These are phyloP conservation scores for Daldinia sp. DNA, from an alignment of 2,329 filamentous ascomycete genomes.

Conservation along the genomic window DNA sequence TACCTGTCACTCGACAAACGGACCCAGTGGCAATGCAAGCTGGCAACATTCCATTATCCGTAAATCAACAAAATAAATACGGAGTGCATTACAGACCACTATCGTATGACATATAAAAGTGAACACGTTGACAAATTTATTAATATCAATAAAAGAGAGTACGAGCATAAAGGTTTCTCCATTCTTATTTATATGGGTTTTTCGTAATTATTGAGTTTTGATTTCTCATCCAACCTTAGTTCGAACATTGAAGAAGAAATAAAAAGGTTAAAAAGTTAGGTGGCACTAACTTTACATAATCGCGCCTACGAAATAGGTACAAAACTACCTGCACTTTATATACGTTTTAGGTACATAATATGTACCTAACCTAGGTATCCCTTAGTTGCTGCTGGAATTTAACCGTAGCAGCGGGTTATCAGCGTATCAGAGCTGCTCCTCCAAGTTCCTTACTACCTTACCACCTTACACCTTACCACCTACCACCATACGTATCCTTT, in stretches of 20 bases:
- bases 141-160: slow-evolving; percentile 14
- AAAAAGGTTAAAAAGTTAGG: slow-evolving; percentile 1
- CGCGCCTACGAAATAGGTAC: background rate
- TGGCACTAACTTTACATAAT: background rate
- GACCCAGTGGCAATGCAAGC: slow-evolving; percentile 37
- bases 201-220: background rate
- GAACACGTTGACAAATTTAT: slow-evolving; percentile 37
- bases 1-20: slow-evolving; percentile 26
- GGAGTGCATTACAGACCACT: slow-evolving; percentile 35
- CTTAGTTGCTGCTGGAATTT: slow-evolving; percentile 35
- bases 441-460: slow-evolving; percentile 12
- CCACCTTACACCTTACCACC: slow-evolving; percentile 17
- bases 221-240: background rate
- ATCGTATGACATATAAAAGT: slow-evolving; percentile 48
- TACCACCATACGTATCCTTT: slow-evolving; percentile 29
- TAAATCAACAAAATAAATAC: slow-evolving; percentile 14
- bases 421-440: slow-evolving; percentile 19
- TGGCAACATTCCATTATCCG: slow-evolving; percentile 43
- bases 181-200: background rate
- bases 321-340: background rate
- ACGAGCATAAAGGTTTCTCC: background rate
- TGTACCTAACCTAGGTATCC: slow-evolving; percentile 23
- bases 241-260: background rate
- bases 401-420: slow-evolving; percentile 25
- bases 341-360: slow-evolving; percentile 9